phyloP scores from a whole-genome alignment of 2,329 filamentous ascomycete species.

The Botryotinia convoluta region DNA sequence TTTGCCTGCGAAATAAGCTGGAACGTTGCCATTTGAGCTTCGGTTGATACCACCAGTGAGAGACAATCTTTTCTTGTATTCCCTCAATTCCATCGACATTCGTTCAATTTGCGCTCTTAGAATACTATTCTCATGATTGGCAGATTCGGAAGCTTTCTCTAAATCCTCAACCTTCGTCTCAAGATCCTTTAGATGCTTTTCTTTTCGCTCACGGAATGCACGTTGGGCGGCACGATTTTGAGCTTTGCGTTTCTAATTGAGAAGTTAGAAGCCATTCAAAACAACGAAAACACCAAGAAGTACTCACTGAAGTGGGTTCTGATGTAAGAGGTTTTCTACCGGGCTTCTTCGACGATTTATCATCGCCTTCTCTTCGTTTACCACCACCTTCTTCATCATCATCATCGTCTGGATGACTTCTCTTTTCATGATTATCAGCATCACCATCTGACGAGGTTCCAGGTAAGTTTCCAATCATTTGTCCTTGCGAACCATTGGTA shows the following conservation, averaged over 20 bases:
- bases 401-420: conserved; percentile 68
- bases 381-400: conserved; percentile 66
- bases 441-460: conserved; percentile 43
- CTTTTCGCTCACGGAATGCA: conserved; percentile 91
- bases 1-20: conserved; percentile 42
- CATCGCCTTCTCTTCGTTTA: conserved; percentile 71
- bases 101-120: conserved; percentile 86
- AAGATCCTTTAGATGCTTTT: conserved; percentile 82
- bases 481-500: conserved; percentile 52
- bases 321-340: conserved; percentile 93
- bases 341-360: conserved; percentile 90
- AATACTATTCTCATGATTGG: conserved; percentile 81
- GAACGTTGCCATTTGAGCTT: conserved; percentile 27
- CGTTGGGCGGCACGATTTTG: conserved; percentile 91
- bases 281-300: conserved; percentile 32
- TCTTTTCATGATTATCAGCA: conserved; percentile 62
- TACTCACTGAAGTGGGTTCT: conserved; percentile 89
- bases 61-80: conserved; percentile 85
- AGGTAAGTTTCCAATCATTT: conserved; percentile 76
- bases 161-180: conserved; percentile 74
- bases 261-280: conserved; percentile 27
- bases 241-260: conserved; percentile 80
- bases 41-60: conserved; percentile 43
- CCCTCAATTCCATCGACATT: conserved; percentile 77
- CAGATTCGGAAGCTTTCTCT: conserved; percentile 77